Conservation (phyloP, 768 basidiomycete species). For the Rhodotorula diobovata region DNA sequence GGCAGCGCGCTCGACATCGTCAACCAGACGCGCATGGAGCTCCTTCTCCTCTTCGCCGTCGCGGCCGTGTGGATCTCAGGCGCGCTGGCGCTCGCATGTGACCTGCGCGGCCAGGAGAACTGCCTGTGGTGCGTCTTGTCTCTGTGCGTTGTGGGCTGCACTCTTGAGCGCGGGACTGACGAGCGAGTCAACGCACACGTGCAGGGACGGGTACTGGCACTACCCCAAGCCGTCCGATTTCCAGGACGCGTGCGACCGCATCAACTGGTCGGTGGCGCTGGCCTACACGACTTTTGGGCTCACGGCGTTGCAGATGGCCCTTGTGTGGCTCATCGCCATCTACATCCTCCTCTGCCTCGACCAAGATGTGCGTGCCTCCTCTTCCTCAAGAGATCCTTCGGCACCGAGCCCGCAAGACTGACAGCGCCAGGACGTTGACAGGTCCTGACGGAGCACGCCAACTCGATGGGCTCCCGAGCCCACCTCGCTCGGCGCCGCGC, state of each 20-base stretch:
- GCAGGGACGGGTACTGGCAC: conserved; percentile 37
- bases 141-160: too few species aligned
- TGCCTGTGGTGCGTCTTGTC: conserved; percentile 26
- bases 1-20: conserved; percentile 27
- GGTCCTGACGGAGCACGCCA: conserved; percentile 28
- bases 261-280: conserved; percentile 33
- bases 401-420: too few species aligned
- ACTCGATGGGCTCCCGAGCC: conserved; percentile 38
- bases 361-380: conserved; percentile 55
- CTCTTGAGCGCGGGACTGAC: neutral
- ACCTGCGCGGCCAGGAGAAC: conserved; percentile 30
- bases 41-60: conserved; percentile 21
- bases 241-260: conserved; percentile 33
- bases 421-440: too few species aligned
- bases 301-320: conserved; percentile 14
- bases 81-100: conserved; percentile 28
- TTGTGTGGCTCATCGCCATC: conserved; percentile 50
- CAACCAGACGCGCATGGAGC: conserved; percentile 32
- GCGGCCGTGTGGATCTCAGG: conserved; percentile 30
- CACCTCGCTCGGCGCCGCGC: conserved; percentile 23
- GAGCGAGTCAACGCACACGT: too few species aligned
- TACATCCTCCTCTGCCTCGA: conserved; percentile 58
- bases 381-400: neutral
- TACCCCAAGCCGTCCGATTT: conserved; percentile 35
- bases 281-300: conserved; percentile 35